Evolutionary conservation across 345 rosid genomes (phyloP).

Genomic region (Pugionium dolabratum): DNA sequence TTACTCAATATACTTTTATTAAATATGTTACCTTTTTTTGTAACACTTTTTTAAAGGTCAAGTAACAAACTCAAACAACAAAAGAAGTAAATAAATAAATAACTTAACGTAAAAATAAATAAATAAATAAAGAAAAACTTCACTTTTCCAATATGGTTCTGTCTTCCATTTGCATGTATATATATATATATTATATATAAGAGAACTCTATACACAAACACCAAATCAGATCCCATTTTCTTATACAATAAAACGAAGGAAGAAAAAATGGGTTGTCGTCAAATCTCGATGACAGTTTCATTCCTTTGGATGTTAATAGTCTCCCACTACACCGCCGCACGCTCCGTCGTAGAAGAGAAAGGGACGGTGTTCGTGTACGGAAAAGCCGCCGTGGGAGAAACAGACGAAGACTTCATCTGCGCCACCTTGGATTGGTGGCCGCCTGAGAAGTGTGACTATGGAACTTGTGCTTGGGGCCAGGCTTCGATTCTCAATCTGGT

Average conservation of each 20-base stretch:
- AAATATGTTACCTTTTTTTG: conserved; percentile 3
- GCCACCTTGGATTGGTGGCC: conserved; percentile 99
- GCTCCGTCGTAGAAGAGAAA: conserved; percentile 41
- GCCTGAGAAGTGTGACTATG: conserved; percentile 95
- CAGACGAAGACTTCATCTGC: conserved; percentile 84
- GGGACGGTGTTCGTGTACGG: conserved; percentile 63
- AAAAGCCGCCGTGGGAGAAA: conserved; percentile 56
- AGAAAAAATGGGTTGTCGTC: conserved; percentile 46
- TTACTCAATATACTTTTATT: conserved; percentile 10
- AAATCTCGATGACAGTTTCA: conserved; percentile 38
- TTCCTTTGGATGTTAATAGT: conserved; percentile 41
- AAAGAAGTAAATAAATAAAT: background rate
- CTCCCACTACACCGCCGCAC: conserved; percentile 32
- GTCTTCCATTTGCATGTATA: conserved; percentile 27
- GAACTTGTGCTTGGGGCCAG: conserved; percentile 81
- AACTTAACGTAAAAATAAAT: background rate
- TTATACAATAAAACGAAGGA: background rate
- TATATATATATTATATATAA: background rate
- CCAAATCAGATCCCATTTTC: conserved; percentile 23
- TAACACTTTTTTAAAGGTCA: conserved; percentile 22
- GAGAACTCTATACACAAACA: background rate
- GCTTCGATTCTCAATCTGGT: conserved; percentile 96
- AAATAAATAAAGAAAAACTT: conserved; percentile 1
- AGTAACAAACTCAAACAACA: conserved; percentile 22
- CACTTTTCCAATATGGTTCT: conserved; percentile 23